A percentile compares a stretch with the other conserved stretches of the same genome.
Evolutionary conservation across 306 rosid species (phyloP).

Genomic region (Fagus sylvatica): DNA sequence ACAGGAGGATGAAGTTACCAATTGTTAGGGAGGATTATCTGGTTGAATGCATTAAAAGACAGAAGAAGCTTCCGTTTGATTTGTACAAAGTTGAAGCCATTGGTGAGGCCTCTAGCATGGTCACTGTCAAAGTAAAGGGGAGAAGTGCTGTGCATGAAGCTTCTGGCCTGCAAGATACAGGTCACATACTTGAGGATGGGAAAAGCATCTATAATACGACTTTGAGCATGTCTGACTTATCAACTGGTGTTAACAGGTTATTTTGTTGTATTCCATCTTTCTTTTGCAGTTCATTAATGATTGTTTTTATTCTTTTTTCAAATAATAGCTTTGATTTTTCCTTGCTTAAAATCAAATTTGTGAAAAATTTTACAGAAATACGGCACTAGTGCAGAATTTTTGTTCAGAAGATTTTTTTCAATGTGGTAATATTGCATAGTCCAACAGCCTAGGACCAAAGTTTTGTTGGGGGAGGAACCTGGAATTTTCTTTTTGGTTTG

Average conservation of each 20-base stretch:
- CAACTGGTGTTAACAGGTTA: constrained; percentile 87
- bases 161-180: constrained; percentile 85
- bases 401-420: neutral
- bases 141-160: constrained; percentile 84
- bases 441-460: neutral
- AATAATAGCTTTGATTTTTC: neutral
- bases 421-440: neutral
- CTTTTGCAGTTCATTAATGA: constrained; percentile 19
- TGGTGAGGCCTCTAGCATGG: constrained; percentile 77
- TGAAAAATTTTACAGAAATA: neutral
- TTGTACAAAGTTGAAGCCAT: constrained; percentile 70
- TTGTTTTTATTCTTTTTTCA: neutral
- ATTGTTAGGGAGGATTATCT: constrained; percentile 87
- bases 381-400: neutral
- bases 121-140: constrained; percentile 94
- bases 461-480: neutral
- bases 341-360: neutral
- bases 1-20: constrained; percentile 88
- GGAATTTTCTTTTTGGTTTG: neutral
- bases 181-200: constrained; percentile 94
- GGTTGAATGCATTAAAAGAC: constrained; percentile 71
- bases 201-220: constrained; percentile 86
- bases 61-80: constrained; percentile 79
- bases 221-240: constrained; percentile 86
- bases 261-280: constrained; percentile 17